A percentile compares a stretch with the other conserved stretches of the same genome.
phyloP scores from a whole-genome alignment of 495 filamentous ascomycete genomes.

The Polyplosphaeria fusca region DNA sequence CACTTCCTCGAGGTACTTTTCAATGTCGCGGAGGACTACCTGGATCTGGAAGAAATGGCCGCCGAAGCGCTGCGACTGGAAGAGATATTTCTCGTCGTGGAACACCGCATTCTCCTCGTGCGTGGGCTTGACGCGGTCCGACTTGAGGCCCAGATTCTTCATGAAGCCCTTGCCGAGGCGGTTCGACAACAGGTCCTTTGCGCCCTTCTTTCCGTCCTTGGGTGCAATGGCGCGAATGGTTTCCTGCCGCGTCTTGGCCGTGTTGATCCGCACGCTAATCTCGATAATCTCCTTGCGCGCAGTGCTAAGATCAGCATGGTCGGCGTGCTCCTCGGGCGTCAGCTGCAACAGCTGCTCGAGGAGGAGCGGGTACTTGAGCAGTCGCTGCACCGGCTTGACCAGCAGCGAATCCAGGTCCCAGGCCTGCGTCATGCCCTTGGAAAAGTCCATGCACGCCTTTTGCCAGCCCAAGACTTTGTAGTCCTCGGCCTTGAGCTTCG shows the following conservation, averaged over 20 bases:
- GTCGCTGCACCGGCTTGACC: conserved; percentile 90
- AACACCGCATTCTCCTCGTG: conserved; percentile 62
- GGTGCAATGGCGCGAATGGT: conserved; percentile 79
- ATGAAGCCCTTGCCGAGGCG: conserved; percentile 49
- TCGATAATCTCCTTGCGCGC: conserved; percentile 64
- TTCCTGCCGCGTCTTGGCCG: conserved; percentile 85
- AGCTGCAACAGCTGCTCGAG: conserved; percentile 71
- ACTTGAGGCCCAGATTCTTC: conserved; percentile 81
- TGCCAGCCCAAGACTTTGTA: conserved; percentile 83
- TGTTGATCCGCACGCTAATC: conserved; percentile 81
- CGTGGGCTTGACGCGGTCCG: conserved; percentile 71
- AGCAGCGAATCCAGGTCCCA: conserved; percentile 93
- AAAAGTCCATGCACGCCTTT: conserved; percentile 82
- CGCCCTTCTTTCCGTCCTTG: conserved; percentile 85
- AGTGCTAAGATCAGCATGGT: conserved; percentile 61
- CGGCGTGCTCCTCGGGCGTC: conserved; percentile 79
- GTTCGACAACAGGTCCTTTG: conserved; percentile 52
- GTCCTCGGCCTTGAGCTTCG: conserved; percentile 56
- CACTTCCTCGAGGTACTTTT: conserved; percentile 74
- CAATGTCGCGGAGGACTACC: conserved; percentile 83
- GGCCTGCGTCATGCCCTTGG: conserved; percentile 81
- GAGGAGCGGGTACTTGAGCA: conserved; percentile 87
- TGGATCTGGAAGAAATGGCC: conserved; percentile 86
- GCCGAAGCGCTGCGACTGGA: conserved; percentile 72
- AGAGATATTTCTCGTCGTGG: conserved; percentile 76